Evolutionary conservation across 441 rosid genomes (phyloP).

Genomic region (Erodium moschatum): DNA sequence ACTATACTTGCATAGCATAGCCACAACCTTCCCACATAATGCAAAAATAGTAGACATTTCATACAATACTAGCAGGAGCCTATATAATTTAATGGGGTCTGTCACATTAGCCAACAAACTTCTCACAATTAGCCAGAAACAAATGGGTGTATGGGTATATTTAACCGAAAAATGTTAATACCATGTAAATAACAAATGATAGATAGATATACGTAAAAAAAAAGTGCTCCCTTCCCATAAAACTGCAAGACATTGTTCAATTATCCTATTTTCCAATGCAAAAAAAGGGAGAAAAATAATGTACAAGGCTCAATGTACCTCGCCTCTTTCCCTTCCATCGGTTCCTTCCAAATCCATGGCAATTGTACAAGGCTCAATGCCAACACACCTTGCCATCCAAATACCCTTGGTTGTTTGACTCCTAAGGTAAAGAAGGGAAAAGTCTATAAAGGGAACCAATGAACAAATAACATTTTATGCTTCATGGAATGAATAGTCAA

Average conservation of each 20-base stretch:
- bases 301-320: constrained; percentile 62
- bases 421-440: constrained; percentile 33
- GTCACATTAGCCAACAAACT: background rate
- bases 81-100: too few species aligned
- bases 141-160: background rate
- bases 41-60: too few species aligned
- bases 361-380: constrained; percentile 69
- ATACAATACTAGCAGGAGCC: too few species aligned
- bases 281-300: background rate
- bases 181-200: background rate
- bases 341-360: constrained; percentile 96
- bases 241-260: background rate
- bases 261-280: background rate
- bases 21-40: too few species aligned
- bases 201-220: background rate
- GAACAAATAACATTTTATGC: background rate
- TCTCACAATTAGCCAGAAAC: background rate
- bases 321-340: constrained; percentile 89
- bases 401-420: constrained; percentile 88
- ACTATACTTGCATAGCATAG: too few species aligned
- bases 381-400: constrained; percentile 73
- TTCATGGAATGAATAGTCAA: background rate
- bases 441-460: background rate
- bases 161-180: background rate
- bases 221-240: too few species aligned